phyloP scores from a whole-genome alignment of 2,329 filamentous ascomycete genomes.

The Ascochyta fabae region DNA sequence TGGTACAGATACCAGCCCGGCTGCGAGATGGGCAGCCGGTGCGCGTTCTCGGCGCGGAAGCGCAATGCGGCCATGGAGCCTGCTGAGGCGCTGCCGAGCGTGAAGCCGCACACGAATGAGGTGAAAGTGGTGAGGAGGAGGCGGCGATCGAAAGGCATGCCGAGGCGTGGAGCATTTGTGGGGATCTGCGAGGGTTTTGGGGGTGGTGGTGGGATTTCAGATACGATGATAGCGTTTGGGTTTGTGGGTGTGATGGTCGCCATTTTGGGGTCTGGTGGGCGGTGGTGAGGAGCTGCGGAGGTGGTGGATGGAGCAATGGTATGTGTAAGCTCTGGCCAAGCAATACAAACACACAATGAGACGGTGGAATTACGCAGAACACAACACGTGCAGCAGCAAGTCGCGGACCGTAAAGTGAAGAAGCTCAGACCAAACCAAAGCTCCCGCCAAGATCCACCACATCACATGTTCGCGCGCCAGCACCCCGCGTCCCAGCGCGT shows the following conservation, averaged over 20 bases:
- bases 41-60: slow-evolving; percentile 95
- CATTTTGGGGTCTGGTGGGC: slow-evolving; percentile 12
- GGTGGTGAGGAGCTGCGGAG: slow-evolving; percentile 9
- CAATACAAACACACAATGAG: neutral
- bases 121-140: slow-evolving; percentile 69
- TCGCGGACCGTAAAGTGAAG: neutral
- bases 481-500: slow-evolving; percentile 17
- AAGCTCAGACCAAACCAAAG: slow-evolving; percentile 13
- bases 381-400: neutral
- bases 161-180: slow-evolving; percentile 53
- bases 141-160: slow-evolving; percentile 69
- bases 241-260: slow-evolving; percentile 16
- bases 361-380: neutral
- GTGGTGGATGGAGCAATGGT: neutral
- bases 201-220: slow-evolving; percentile 7
- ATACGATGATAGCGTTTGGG: slow-evolving; percentile 1
- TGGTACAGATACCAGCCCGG: slow-evolving; percentile 98
- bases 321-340: neutral
- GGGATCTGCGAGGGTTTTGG: slow-evolving; percentile 17
- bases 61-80: slow-evolving; percentile 76
- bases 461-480: slow-evolving; percentile 13
- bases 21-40: slow-evolving; percentile 82
- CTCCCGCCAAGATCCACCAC: slow-evolving; percentile 30
- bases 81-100: slow-evolving; percentile 74
- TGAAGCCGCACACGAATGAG: slow-evolving; percentile 72